Evolutionary conservation across 164 flowering plant species (phyloP).

Genomic region (Piper longum): DNA sequence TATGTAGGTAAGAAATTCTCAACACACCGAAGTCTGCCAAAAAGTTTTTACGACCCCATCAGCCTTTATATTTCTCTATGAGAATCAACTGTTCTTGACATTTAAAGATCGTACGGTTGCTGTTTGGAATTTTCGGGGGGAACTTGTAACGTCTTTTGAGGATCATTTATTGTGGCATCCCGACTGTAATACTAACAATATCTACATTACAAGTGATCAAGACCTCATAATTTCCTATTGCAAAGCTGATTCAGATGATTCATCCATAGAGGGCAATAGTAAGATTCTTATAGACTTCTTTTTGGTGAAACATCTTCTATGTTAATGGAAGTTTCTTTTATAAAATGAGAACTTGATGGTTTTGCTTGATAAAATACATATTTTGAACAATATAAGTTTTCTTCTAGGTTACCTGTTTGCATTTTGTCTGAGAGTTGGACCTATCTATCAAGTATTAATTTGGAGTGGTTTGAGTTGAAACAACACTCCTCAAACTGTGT

Average conservation of each 20-base stretch:
- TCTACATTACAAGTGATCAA: constrained; percentile 96
- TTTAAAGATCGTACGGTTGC: constrained; percentile 88
- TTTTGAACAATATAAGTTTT: too few relatives aligned
- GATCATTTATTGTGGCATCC: constrained; percentile 96
- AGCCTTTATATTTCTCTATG: constrained; percentile 91
- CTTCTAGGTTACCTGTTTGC: too few relatives aligned
- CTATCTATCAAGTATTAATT: too few relatives aligned
- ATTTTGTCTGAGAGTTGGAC: too few relatives aligned
- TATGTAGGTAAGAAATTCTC: constrained; percentile 63
- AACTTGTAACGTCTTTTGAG: constrained; percentile 94
- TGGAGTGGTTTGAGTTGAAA: too few relatives aligned
- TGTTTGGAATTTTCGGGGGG: constrained; percentile 97
- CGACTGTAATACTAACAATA: constrained; percentile 97
- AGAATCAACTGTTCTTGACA: constrained; percentile 87
- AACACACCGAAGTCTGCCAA: constrained; percentile 75
- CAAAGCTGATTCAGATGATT: constrained; percentile 86
- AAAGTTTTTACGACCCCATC: constrained; percentile 95
- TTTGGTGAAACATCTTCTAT: not conserved
- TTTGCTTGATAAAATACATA: too few relatives aligned
- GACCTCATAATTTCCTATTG: constrained; percentile 97
- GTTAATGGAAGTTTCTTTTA: too few relatives aligned
- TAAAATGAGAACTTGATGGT: too few relatives aligned
- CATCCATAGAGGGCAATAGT: constrained; percentile 68
- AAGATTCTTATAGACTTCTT: not conserved
- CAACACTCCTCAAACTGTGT: too few relatives aligned